phyloP scores from a whole-genome alignment of 1,139 yeast species.

The Saccharomyces hybrid region DNA sequence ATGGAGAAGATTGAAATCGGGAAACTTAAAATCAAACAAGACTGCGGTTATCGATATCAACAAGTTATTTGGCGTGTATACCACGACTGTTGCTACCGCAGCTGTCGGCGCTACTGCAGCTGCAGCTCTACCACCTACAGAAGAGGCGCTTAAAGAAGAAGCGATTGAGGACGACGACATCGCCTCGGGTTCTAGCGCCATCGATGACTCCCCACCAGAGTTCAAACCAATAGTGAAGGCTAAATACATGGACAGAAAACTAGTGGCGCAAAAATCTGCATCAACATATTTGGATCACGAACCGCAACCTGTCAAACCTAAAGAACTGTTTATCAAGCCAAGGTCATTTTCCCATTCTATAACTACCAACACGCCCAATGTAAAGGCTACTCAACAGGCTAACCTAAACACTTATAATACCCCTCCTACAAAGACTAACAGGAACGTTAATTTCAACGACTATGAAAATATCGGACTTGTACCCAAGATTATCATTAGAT shows the following conservation, averaged over 20 bases:
- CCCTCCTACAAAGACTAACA: not conserved
- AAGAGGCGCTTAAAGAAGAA: not conserved
- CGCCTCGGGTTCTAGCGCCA: not conserved
- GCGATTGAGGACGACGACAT: not conserved
- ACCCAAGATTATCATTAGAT: slow-evolving; percentile 30
- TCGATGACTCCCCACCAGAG: not conserved
- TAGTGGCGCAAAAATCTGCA: not conserved
- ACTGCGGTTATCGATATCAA: slow-evolving; percentile 30
- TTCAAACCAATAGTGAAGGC: not conserved
- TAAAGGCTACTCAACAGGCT: not conserved
- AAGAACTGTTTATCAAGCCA: slow-evolving; percentile 12
- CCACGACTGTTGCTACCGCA: not conserved
- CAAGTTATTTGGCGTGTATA: not conserved
- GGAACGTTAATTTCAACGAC: slow-evolving; percentile 6
- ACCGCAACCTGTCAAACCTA: not conserved
- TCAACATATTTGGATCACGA: not conserved
- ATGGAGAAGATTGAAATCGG: slow-evolving; percentile 64
- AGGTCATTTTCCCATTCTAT: slow-evolving; percentile 20
- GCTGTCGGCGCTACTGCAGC: not conserved
- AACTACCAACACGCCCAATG: not conserved
- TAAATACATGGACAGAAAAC: not conserved
- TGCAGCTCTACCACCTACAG: not conserved
- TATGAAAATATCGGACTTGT: slow-evolving; percentile 30
- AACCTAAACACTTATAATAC: not conserved
- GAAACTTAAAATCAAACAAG: slow-evolving; percentile 51